Evolutionary conservation across 192 early-diverging fungal genomes (phyloP), one percentile per base, ranked within the genome.

Genomic region (Coemansia sp.): DNA sequence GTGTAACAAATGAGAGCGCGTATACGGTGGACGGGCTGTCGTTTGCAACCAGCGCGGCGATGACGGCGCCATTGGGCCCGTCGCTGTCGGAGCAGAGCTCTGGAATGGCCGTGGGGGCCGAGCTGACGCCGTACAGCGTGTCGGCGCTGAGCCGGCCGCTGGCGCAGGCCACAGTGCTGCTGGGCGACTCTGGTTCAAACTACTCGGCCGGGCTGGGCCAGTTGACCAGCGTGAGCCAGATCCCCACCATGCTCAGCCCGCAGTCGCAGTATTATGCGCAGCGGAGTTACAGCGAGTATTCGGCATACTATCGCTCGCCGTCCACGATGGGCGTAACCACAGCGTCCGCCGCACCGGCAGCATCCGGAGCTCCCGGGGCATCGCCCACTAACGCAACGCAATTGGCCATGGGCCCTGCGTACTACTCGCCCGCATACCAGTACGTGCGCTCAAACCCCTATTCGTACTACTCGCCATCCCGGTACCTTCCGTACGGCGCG

Each of bases 71-170:
- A 35, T 52, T 65, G 57, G 57, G 23, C 5, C 62, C 55, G 41
- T 59, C 61, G 24, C 27, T 64, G 17, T 65, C 64, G 1, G 64
- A 58, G 3, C 64, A 65, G 35, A 65, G 64, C 21, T 60, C 55
- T 0, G 59, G 59, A 2, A 58, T 52, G 11, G 65, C 60, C 0
- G 58, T 22, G 23, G 41, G 1, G 22, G 43, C 43, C 8, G 78
- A 81, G 32, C 15, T 75, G 53, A 72, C 66, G 41, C 50, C 77
- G 2, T 80, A 81, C 57, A 81, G 73, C 35, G 69, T 81, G n/a
- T 81, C 78, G 41, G 72, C 78, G 12, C 70, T 81, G 38, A 81
- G 73, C 32, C 65, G 78, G 2, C 78, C 78, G 45, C 66, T 81
- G 2, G 65, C 57, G 21, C 72, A 72, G 63, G 25, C 62, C 9